A percentile compares a stretch with the other conserved stretches of the same genome.
These are phyloP conservation scores for Rhodotorula sp. DNA, from an alignment of 1,284 basidiomycete species.

Conservation along the genomic window DNA sequence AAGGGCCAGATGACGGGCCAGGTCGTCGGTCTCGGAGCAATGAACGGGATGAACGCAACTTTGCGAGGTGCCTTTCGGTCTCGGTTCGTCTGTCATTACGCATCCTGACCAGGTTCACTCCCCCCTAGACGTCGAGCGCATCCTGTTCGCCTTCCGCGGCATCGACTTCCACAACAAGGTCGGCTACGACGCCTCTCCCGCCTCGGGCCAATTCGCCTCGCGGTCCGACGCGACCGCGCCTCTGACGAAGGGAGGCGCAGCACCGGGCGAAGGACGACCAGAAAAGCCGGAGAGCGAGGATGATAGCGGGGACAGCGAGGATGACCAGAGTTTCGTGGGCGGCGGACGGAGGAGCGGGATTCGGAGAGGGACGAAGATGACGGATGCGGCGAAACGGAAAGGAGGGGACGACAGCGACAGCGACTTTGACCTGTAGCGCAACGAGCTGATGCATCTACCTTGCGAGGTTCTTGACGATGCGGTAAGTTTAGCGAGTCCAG, in stretches of 20 bases:
- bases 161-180: conserved; percentile 43
- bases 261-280: conserved; percentile 4
- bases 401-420: conserved; percentile 33
- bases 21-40: conserved; percentile 66
- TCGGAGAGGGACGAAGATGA: conserved; percentile 19
- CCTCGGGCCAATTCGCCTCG: conserved; percentile 24
- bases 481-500: too few species aligned
- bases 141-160: conserved; percentile 42
- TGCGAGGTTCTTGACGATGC: too few species aligned
- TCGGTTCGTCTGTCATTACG: background rate
- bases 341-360: conserved; percentile 39
- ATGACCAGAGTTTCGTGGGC: conserved; percentile 34
- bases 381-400: background rate
- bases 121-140: conserved; percentile 39
- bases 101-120: background rate
- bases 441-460: too few species aligned
- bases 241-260: conserved; percentile 4
- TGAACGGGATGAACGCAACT: conserved; percentile 67
- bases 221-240: conserved; percentile 22
- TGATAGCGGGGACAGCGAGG: conserved; percentile 34
- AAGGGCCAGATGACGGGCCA: conserved; percentile 86
- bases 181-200: conserved; percentile 24
- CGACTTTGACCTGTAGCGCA: conserved; percentile 41
- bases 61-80: conserved; percentile 65
- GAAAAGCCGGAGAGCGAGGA: conserved; percentile 12